Evolutionary conservation across 345 rosid genomes (phyloP), one percentile per base, ranked within the genome.

Genomic region (Syzygium aqueum): DNA sequence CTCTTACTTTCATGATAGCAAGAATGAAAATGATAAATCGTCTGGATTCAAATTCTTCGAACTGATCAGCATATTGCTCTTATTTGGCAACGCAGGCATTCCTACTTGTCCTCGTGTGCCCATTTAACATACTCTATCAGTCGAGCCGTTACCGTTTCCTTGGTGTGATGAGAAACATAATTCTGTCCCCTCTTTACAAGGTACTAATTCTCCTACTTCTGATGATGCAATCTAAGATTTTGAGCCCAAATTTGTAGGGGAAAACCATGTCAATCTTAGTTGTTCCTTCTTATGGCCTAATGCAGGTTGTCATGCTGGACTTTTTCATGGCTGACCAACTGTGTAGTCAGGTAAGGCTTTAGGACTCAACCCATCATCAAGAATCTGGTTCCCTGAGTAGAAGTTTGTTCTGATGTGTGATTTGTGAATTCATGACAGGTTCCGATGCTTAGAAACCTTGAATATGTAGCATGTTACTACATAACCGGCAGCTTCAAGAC

Each of bases 271-370:
- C 46, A 67, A 33, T 67, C 80, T 87, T 59, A 46, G 51, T 51
- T 21, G 84, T 77, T 57, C 28, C 27, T 23, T 63, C n/a, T 84
- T 57, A 77, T 25, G 12, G 61, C 43, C 88, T 83, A 73, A 46
- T 88, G 86, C 93, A 94, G 96, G 99, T 97, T 86, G 93, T 94
- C 85, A 98, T 98, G 99, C 92, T 98, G 88, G 99, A 98, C 90
- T 98, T 98, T 93, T 98, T 98, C 95, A 96, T 98, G 99, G 99
- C 99, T 80, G 99, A 98, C 90, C 99, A 97, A 85, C 95, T 97
- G 78, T 96, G 98, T 86, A 97, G 99, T 88, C 99, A 96, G 97
- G 98, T 96, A 89, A 37, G 56, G 59, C 85, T 51, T 85, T 85
- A 52, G 67, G 43, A 43, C 51, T 54, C 11, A 2, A 85, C 27